phyloP scores from a whole-genome alignment of 208 protist species.

The Naegleria lovaniensis region DNA sequence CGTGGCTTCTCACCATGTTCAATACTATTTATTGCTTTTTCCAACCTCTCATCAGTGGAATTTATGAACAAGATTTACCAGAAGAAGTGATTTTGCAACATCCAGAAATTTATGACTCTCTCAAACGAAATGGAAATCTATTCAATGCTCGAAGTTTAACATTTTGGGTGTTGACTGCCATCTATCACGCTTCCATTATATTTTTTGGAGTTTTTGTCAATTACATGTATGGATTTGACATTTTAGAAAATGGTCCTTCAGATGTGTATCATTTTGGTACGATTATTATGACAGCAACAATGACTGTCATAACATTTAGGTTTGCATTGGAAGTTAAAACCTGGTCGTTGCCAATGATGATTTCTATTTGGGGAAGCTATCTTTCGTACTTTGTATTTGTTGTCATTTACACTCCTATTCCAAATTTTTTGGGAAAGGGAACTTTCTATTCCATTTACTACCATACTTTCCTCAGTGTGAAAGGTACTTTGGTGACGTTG shows the following conservation, averaged over 20 bases:
- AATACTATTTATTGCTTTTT: slow-evolving; percentile 75
- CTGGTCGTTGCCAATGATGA: not conserved
- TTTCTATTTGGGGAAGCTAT: not conserved
- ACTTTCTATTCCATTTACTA: not conserved
- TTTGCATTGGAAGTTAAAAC: not conserved
- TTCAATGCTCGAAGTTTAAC: not conserved
- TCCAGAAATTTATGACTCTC: not conserved
- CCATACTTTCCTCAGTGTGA: not conserved
- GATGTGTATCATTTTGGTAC: not conserved
- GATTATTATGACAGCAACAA: not conserved
- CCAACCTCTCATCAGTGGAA: slow-evolving; percentile 74
- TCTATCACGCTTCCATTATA: not conserved
- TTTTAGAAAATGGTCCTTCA: not conserved
- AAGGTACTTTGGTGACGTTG: not conserved
- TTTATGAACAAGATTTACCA: slow-evolving; percentile 80
- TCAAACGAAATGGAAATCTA: not conserved
- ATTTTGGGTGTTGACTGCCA: not conserved
- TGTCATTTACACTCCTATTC: not conserved
- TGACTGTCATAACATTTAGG: not conserved
- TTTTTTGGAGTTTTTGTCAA: not conserved
- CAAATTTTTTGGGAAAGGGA: not conserved
- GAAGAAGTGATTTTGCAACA: slow-evolving; percentile 49
- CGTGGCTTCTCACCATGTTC: slow-evolving; percentile 75
- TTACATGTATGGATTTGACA: too few species aligned
- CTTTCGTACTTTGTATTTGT: not conserved